Percentiles rank a stretch among this genome's conserved stretches.
These are phyloP conservation scores for Rhytidiadelphus loreus DNA, from an alignment of 225 moss, liverwort and hornwort species.

Conservation along the genomic window DNA sequence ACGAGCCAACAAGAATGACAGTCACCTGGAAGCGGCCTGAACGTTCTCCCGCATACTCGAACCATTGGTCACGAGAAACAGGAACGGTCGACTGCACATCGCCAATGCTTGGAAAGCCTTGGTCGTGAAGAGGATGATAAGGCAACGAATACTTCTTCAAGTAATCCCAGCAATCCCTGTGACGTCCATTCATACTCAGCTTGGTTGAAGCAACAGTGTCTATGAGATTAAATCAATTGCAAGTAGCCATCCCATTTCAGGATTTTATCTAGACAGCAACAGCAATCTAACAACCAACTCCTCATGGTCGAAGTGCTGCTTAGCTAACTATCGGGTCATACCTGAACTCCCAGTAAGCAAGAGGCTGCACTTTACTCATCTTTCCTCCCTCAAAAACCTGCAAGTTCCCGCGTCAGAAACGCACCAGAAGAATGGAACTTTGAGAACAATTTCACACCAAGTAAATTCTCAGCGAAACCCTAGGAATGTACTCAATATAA, in stretches of 20 bases:
- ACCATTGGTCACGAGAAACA: conserved; percentile 81
- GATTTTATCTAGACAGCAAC: background rate
- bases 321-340: background rate
- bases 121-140: conserved; percentile 84
- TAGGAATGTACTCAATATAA: background rate
- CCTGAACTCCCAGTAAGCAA: conserved; percentile 98
- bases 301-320: background rate
- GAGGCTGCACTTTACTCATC: conserved; percentile 76
- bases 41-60: conserved; percentile 91
- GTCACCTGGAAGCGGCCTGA: conserved; percentile 91
- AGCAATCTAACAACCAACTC: background rate
- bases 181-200: background rate
- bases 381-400: conserved; percentile 72
- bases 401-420: conserved; percentile 2
- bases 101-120: conserved; percentile 98
- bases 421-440: background rate
- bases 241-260: background rate
- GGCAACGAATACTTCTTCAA: conserved; percentile 72
- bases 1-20: background rate
- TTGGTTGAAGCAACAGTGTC: background rate
- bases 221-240: background rate
- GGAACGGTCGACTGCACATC: conserved; percentile 77
- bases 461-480: background rate
- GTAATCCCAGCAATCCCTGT: conserved; percentile 94
- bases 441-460: background rate